Conservation (phyloP, 148 eudicot genomes). For the Euryodendron excelsum region DNA sequence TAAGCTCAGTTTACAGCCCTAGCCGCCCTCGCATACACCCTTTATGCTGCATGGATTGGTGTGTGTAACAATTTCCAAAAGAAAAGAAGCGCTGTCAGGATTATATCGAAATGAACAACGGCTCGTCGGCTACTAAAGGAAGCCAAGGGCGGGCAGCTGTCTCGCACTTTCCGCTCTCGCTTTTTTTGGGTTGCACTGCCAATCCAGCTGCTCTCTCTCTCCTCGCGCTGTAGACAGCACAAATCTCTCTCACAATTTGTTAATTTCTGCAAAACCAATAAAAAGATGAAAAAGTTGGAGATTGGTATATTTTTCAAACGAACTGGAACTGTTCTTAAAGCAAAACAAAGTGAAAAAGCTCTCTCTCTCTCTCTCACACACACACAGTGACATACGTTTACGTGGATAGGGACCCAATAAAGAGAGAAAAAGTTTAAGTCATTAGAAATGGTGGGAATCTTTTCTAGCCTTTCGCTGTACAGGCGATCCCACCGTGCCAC, state of each 20-base stretch:
- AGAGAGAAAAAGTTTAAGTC: slow-evolving; percentile 5
- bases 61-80: too few species aligned
- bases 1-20: too few species aligned
- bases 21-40: too few species aligned
- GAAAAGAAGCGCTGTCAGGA: too few species aligned
- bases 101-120: too few species aligned
- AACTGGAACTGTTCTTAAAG: neutral
- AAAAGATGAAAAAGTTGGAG: neutral
- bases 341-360: neutral
- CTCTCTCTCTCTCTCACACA: neutral
- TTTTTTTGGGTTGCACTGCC: slow-evolving; percentile 3
- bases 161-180: slow-evolving; percentile 3
- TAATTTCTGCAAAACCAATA: slow-evolving; percentile 3
- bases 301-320: neutral
- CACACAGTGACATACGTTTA: neutral
- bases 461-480: slow-evolving; percentile 7
- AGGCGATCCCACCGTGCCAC: slow-evolving; percentile 7
- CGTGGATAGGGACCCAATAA: slow-evolving; percentile 19
- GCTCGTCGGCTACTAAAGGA: too few species aligned
- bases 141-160: slow-evolving; percentile 6
- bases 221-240: neutral
- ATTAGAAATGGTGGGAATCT: slow-evolving; percentile 16
- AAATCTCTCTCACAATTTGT: neutral
- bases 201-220: neutral
- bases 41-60: too few species aligned